phyloP scores from a whole-genome alignment of 2,329 filamentous ascomycete species.

The Phaeomoniella chlamydospora region DNA sequence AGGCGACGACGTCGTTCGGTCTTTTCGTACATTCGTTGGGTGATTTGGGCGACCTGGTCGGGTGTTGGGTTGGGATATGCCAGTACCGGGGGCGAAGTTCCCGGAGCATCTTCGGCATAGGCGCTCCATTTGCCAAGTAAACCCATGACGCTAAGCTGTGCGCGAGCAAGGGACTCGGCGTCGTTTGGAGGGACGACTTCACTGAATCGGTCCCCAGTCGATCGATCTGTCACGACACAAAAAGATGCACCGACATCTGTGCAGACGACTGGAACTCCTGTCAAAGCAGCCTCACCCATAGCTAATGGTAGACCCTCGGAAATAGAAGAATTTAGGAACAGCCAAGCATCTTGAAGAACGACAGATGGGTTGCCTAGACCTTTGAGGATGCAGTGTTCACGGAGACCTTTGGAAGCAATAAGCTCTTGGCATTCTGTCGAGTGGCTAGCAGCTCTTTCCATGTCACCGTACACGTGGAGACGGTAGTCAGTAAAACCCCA shows the following conservation, averaged over 20 bases:
- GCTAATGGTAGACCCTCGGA: slow-evolving; percentile 30
- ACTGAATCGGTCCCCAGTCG: slow-evolving; percentile 37
- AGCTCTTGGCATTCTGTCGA: slow-evolving; percentile 44
- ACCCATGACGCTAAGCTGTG: slow-evolving; percentile 47
- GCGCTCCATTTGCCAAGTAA: slow-evolving; percentile 47
- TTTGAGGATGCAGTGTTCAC: slow-evolving; percentile 34
- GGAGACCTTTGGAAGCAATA: slow-evolving; percentile 39
- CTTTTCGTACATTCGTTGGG: slow-evolving; percentile 46
- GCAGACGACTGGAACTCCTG: slow-evolving; percentile 28
- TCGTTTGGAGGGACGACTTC: slow-evolving; percentile 53
- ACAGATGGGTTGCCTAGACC: slow-evolving; percentile 43
- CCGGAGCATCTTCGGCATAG: slow-evolving; percentile 41
- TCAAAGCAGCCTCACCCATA: slow-evolving; percentile 30
- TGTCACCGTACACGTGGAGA: slow-evolving; percentile 48
- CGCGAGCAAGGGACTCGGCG: slow-evolving; percentile 42
- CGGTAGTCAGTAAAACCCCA: slow-evolving; percentile 52
- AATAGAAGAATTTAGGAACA: slow-evolving; percentile 35
- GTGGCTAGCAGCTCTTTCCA: slow-evolving; percentile 48
- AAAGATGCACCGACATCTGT: slow-evolving; percentile 26
- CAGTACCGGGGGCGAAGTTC: slow-evolving; percentile 21
- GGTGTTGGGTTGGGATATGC: slow-evolving; percentile 32
- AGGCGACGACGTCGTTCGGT: slow-evolving; percentile 38
- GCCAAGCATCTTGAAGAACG: slow-evolving; percentile 41
- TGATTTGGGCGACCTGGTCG: slow-evolving; percentile 38
- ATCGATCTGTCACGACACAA: slow-evolving; percentile 24